Conservation (phyloP, 1,284 basidiomycete genomes). For the Cutaneotrichosporon dermatis region DNA sequence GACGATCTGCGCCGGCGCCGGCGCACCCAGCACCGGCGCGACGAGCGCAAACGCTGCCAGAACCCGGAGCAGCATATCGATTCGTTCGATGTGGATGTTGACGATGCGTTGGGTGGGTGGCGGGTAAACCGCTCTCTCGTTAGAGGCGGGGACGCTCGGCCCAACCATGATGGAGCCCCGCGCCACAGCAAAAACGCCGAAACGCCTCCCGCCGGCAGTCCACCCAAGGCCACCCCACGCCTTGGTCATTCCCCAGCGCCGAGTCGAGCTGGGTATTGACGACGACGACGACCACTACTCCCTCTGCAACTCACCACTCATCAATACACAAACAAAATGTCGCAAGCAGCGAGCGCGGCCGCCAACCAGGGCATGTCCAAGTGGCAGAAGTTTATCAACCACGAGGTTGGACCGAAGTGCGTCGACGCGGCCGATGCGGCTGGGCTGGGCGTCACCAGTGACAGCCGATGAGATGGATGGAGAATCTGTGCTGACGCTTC, state of each 20-base stretch:
- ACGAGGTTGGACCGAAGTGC: constrained; percentile 75
- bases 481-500: no score
- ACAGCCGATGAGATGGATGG: no score
- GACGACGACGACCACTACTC: background rate
- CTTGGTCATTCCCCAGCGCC: no score
- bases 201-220: constrained; percentile 1
- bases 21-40: no score
- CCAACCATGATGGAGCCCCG: background rate
- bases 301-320: background rate
- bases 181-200: background rate
- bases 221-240: no score
- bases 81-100: background rate
- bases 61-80: no score
- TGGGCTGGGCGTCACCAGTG: no score
- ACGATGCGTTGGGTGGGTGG: background rate
- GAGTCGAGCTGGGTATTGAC: no score
- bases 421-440: no score
- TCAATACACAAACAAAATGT: constrained; percentile 55
- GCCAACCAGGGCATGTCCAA: constrained; percentile 56
- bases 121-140: background rate
- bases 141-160: background rate
- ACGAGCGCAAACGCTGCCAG: no score
- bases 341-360: constrained; percentile 71
- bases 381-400: constrained; percentile 81
- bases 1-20: background rate